Evolutionary conservation across 1,284 basidiomycete species (phyloP).

Genomic region (Boletus smithii): DNA sequence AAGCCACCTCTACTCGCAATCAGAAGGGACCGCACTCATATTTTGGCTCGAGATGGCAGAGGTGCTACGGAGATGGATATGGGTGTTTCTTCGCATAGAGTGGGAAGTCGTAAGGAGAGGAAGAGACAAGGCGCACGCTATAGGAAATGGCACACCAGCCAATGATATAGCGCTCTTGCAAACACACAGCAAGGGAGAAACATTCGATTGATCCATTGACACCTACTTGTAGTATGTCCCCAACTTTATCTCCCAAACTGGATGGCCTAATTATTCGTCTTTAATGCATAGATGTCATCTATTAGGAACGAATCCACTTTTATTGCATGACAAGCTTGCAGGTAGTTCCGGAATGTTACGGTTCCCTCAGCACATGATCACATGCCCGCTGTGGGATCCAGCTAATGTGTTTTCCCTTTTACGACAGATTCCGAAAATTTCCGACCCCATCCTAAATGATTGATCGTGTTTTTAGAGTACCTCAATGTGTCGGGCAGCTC

Average conservation of each 20-base stretch:
- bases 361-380: background rate
- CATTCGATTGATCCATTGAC: slow-evolving; percentile 14
- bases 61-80: slow-evolving; percentile 87
- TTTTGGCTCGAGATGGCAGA: slow-evolving; percentile 93
- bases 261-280: background rate
- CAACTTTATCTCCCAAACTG: background rate
- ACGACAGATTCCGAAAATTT: slow-evolving; percentile 11
- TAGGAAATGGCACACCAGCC: slow-evolving; percentile 6
- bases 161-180: slow-evolving; percentile 19
- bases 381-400: too few relatives aligned
- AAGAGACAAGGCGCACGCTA: slow-evolving; percentile 17
- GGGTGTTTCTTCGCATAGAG: slow-evolving; percentile 95
- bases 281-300: slow-evolving; percentile 11
- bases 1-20: slow-evolving; percentile 80
- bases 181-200: slow-evolving; percentile 13
- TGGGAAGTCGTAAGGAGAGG: slow-evolving; percentile 81
- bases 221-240: slow-evolving; percentile 16
- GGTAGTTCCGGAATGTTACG: slow-evolving; percentile 3
- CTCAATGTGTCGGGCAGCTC: too few relatives aligned
- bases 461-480: too few relatives aligned
- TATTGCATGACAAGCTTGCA: background rate
- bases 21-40: slow-evolving; percentile 80
- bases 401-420: too few relatives aligned
- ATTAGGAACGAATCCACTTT: slow-evolving; percentile 2
- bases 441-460: slow-evolving; percentile 14